Evolutionary conservation across 371 early-diverging fungal genomes (phyloP).

Genomic region (Globomyces sp.): DNA sequence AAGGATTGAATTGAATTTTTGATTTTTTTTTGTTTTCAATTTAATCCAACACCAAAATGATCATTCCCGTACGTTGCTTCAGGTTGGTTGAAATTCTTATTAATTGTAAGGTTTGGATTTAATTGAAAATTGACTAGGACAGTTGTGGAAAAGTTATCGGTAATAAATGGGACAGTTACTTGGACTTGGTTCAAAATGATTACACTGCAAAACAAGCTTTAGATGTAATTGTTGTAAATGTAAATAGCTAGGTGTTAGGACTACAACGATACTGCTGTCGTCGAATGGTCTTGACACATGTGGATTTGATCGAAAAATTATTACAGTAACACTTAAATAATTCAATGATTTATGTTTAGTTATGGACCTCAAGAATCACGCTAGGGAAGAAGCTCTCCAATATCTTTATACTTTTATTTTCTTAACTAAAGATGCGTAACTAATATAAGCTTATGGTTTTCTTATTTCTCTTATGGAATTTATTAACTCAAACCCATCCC

Average conservation of each 20-base stretch:
- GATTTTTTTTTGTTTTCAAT: neutral
- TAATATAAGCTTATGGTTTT: no score
- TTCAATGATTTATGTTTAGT: no score
- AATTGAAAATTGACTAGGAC: neutral
- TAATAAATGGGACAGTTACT: slow-evolving; percentile 96
- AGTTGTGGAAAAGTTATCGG: slow-evolving; percentile 97
- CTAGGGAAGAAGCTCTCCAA: no score
- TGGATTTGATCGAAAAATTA: slow-evolving; percentile 98
- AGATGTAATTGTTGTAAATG: slow-evolving; percentile 59
- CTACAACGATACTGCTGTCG: slow-evolving; percentile 99
- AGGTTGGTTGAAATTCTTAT: slow-evolving; percentile 23
- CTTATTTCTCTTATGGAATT: neutral
- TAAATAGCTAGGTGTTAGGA: slow-evolving; percentile 40
- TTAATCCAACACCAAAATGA: slow-evolving; percentile 27
- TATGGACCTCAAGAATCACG: no score
- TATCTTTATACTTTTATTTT: no score
- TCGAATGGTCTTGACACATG: slow-evolving; percentile 98
- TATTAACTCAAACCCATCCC: slow-evolving; percentile 7
- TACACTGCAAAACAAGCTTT: slow-evolving; percentile 72
- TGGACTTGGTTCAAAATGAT: slow-evolving; percentile 64
- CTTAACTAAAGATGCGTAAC: no score
- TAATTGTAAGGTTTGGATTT: no score
- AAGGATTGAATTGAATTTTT: no score
- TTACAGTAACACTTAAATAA: slow-evolving; percentile 72
- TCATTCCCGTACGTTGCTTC: slow-evolving; percentile 53